Percentiles rank a stretch among this genome's conserved stretches.
Conservation (phyloP, 805 yeast genomes). For the Saccharomycopsis schoenii region DNA sequence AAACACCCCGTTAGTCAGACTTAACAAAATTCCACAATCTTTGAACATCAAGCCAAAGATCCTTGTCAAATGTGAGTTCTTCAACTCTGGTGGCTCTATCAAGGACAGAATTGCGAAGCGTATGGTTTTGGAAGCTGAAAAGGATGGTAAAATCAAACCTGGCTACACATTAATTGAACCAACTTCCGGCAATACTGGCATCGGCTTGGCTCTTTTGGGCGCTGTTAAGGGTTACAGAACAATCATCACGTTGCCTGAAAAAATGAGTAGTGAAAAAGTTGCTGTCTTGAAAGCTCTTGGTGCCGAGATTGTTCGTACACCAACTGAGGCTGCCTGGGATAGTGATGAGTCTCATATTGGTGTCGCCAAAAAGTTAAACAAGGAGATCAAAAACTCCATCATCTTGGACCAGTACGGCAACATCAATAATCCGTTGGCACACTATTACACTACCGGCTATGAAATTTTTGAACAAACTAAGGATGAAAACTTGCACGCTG, state of each 20-base stretch:
- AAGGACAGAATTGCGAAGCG: constrained; percentile 82
- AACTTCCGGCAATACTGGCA: constrained; percentile 87
- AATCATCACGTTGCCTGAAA: constrained; percentile 81
- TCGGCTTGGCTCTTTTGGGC: constrained; percentile 78
- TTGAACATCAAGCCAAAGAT: constrained; percentile 63
- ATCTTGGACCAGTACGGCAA: constrained; percentile 79
- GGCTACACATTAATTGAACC: constrained; percentile 82
- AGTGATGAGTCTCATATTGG: constrained; percentile 88
- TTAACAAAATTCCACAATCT: constrained; percentile 69
- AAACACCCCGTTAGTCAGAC: constrained; percentile 69
- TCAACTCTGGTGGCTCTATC: constrained; percentile 86
- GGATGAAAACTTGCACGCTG: constrained; percentile 52
- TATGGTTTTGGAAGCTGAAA: constrained; percentile 82
- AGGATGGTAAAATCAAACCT: constrained; percentile 68
- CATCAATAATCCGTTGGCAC: constrained; percentile 73
- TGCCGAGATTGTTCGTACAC: constrained; percentile 85
- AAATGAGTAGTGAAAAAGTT: constrained; percentile 86
- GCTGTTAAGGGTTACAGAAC: constrained; percentile 83
- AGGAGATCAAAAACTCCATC: constrained; percentile 76
- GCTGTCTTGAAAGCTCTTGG: constrained; percentile 82
- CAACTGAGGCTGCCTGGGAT: constrained; percentile 90
- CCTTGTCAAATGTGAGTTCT: constrained; percentile 68
- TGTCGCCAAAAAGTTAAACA: constrained; percentile 70
- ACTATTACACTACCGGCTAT: constrained; percentile 73
- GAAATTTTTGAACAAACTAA: constrained; percentile 78